Evolutionary conservation across 169 alveolate species (phyloP).

Genomic region (Plasmodium gallinaceum): DNA sequence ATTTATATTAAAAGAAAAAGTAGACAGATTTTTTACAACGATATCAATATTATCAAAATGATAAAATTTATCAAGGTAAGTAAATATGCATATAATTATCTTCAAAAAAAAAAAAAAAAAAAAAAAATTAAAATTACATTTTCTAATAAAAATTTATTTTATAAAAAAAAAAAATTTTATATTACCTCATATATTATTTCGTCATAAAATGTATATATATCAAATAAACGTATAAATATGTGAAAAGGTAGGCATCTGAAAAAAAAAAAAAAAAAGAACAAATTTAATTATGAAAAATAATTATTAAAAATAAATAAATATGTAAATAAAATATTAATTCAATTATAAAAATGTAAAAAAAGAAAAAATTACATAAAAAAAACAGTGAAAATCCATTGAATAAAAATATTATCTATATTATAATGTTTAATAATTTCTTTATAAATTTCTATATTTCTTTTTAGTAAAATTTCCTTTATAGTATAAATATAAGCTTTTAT

Average conservation of each 20-base stretch:
- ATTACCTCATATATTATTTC: slow-evolving; percentile 69
- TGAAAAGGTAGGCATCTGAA: slow-evolving; percentile 66
- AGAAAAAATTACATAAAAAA: slow-evolving; percentile 48
- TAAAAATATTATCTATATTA: slow-evolving; percentile 68
- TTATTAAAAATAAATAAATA: not conserved
- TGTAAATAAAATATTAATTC: not conserved
- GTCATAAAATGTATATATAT: slow-evolving; percentile 67
- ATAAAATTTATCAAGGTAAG: slow-evolving; percentile 51
- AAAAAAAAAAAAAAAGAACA: not conserved
- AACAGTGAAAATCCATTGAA: slow-evolving; percentile 75
- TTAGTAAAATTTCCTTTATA: slow-evolving; percentile 51
- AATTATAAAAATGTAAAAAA: not conserved
- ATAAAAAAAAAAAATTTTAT: not conserved
- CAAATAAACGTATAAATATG: slow-evolving; percentile 66
- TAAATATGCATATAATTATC: slow-evolving; percentile 62
- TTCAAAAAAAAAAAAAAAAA: slow-evolving; percentile 3
- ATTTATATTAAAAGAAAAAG: slow-evolving; percentile 50
- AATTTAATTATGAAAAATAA: slow-evolving; percentile 3
- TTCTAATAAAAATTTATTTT: not conserved
- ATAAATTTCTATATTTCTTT: slow-evolving; percentile 53
- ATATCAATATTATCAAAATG: slow-evolving; percentile 54
- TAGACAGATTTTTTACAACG: slow-evolving; percentile 39
- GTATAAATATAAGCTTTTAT: slow-evolving; percentile 51
- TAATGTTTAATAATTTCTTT: slow-evolving; percentile 69
- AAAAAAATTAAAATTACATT: not conserved